These are phyloP conservation scores for Backusella mclennaniae DNA, from an alignment of 192 early-diverging fungal genomes.

Conservation along the genomic window DNA sequence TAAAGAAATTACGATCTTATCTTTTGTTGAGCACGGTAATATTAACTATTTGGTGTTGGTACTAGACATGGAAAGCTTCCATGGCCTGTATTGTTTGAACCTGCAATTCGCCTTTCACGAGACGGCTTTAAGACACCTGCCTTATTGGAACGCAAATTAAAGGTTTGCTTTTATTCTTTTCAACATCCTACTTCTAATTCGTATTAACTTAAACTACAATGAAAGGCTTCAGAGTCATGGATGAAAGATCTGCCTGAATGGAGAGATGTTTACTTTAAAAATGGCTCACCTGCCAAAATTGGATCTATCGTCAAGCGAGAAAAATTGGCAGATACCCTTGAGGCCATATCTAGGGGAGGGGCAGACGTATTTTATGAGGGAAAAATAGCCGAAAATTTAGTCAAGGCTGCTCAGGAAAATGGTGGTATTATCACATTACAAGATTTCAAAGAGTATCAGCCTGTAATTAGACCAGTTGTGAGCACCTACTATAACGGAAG, in stretches of 20 bases:
- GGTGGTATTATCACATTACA: conserved; percentile 77
- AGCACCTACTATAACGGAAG: conserved; percentile 76
- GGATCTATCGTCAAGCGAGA: conserved; percentile 64
- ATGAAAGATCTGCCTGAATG: conserved; percentile 46
- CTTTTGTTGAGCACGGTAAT: background rate
- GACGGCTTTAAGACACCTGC: conserved; percentile 58
- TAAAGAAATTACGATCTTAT: conserved; percentile 17
- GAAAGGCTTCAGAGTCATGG: conserved; percentile 11
- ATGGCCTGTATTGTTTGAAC: conserved; percentile 78
- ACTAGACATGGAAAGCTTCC: conserved; percentile 71
- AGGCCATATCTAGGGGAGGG: conserved; percentile 59
- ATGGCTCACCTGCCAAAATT: conserved; percentile 61
- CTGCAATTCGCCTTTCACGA: conserved; percentile 69
- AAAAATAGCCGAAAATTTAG: conserved; percentile 62
- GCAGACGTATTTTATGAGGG: conserved; percentile 57
- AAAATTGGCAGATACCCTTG: conserved; percentile 59
- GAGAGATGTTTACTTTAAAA: conserved; percentile 61
- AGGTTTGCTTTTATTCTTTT: background rate
- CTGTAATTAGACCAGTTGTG: conserved; percentile 56
- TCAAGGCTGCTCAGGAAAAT: conserved; percentile 52
- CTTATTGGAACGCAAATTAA: background rate
- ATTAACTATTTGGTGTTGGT: background rate
- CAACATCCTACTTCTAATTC: background rate
- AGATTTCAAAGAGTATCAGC: conserved; percentile 71
- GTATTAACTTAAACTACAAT: too few species aligned